Base-by-base conservation (phyloP, 345 rosid genomes). In the Tarenaya hassleriana region DNA sequence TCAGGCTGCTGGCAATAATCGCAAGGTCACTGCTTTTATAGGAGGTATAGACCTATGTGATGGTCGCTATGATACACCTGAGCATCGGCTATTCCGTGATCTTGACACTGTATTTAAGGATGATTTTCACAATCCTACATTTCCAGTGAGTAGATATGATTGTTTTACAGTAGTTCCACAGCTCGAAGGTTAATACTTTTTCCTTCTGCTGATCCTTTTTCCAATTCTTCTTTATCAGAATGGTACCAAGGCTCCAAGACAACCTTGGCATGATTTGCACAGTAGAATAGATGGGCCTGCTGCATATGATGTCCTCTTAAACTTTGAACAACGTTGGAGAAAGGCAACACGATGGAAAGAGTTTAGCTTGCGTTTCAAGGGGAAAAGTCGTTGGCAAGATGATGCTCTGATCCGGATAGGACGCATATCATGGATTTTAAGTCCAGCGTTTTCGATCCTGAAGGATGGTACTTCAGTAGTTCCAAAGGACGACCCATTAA, bases 241-340 rank as follows among this genome's bases (percentile, higher is more conserved):
- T n/a, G n/a, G n/a, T n/a, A n/a, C n/a, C n/a, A n/a, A n/a, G n/a
- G n/a, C 84, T 67, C 95, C 89, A 56, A 88, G 97, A 77, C 69
- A 88, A 60, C 95, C 97, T 42, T 85, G 97, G 97, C 97, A 88
- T 67, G 97, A 88, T 58, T 60, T 88, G 65, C 97, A 88, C 47
- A 70, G 82, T 48, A 72, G 66, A 65, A 74, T 88, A 16, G 97
- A 88, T 62, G 97, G 97, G 37, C 92, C 88, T 8, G 97, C 97
- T 58, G 95, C 88, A 14, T 85, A 88, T 55, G 97, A 88, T 60
- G 56, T 85, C 27, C 82, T 88, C 51, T 47, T 71, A 33, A 88
- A 88, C 56, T 88, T 88, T 52, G 95, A 85, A 75, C 89, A 88
- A 71, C 80, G 95, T 39, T 88, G 97, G 97, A 53, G 70, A 32